Base-by-base conservation (phyloP, 2,329 filamentous ascomycete species). In the Coniella vitis region DNA sequence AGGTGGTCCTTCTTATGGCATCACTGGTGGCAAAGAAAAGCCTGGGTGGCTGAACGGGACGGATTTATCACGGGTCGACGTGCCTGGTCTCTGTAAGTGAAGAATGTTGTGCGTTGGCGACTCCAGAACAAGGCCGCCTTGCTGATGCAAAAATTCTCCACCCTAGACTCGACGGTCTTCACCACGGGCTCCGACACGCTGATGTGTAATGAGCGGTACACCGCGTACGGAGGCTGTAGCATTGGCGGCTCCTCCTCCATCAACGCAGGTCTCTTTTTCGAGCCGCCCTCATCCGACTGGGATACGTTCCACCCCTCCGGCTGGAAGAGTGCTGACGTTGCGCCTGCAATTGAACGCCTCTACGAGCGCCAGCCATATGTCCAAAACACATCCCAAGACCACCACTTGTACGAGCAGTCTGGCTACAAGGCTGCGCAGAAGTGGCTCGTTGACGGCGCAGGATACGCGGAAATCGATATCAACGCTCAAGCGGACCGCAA, bases 321-420 rank as follows among this genome's bases (percentile, higher is more conserved):
- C 19, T 90, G 86, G 86, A 82, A 85, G 64, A 73, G 78, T 22
- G 61, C 67, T 3, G 83, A 88, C 57, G 75, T 88, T 60, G 67
- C 68, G 51, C 61, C 68, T 19, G 77, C 84, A 2, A 78, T 80
- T 4, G 65, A 75, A 19, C 75, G 79, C 40, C 78, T 84, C 5
- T 89, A 87, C 61, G 67, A 70, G 36, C 76, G 83, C 13, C 87
- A 87, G 54, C 83, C 83, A 0, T 84, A 84, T 29, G 87, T 83
- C 0, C 77, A 77, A 39, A 68, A 69, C 37, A 83, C 86, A 1
- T 87, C 83, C 0, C 68, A 70, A 55, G 83, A 89, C 59, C 79
- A 79, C 42, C 71, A 81, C 60, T 71, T 77, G 22, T 87, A 88
- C 64, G 71, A 84, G 16, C 66, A 89, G 5, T 71, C 76, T 14